Evolutionary conservation across 768 basidiomycete species (phyloP), one percentile per base, ranked within the genome.

Genomic region (Rhizopogon vulgaris): DNA sequence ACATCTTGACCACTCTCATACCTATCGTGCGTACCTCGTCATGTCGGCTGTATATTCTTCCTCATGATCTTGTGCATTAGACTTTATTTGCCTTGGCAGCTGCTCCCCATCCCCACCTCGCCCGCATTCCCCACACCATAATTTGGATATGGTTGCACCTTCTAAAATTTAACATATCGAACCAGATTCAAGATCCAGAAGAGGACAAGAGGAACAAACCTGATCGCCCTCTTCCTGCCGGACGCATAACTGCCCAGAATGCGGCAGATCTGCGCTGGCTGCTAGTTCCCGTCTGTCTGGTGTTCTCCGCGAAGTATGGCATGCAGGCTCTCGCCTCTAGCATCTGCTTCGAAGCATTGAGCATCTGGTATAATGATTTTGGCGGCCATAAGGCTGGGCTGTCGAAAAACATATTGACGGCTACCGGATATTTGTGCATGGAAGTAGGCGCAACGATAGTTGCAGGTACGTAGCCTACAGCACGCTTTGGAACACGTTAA

Each of bases 121-220:
- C 34, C 4, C 51, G 38, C 3, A 8, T 65, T 3, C 43, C 55
- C 6, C 55, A 66, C 22, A 55, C 60, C n/a, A 54, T 69, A 8
- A 38, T 67, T 18, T 74, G 73, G 73, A 66, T 70, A 27, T 73
- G 68, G 68, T 48, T 71, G 1, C 73, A 74, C 48, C 59, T 72
- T 15, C 59, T 74, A 2, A 68, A 69, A 41, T 70, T 67, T 58
- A 60, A 67, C 48, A 56, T 72, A 11, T 59, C 68, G 4, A 74
- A 74, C 48, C 73, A 74, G 57, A 65, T 58, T 3, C 54, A 63
- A 12, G 56, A 59, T 36, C 58, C 62, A 24, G 65, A 63, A 11
- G 73, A 74, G 56, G 73, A 74, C 53, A 58, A 49, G 12, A 45
- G 56, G 34, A 73, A 74, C 52, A 69, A 71, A 41, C 64, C 68